Conservation (phyloP, 2,329 filamentous ascomycete species). For the Aspergillus udagawae region DNA sequence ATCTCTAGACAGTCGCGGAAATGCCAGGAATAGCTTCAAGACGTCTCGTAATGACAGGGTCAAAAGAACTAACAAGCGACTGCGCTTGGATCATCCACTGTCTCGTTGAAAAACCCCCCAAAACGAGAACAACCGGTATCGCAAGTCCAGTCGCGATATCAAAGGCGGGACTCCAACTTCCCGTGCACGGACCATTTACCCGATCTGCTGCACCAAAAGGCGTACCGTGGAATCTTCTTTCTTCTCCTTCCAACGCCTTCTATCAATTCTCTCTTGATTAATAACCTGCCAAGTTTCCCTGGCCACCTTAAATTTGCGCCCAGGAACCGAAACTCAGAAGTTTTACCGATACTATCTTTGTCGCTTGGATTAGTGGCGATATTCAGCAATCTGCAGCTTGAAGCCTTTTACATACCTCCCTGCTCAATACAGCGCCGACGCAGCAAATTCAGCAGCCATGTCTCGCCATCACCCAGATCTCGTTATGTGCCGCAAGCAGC, state of each 20-base stretch:
- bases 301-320: not conserved
- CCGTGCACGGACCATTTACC: constrained; percentile 29
- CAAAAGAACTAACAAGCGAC: not conserved
- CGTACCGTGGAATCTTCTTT: constrained; percentile 31
- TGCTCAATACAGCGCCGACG: not conserved
- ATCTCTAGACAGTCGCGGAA: not conserved
- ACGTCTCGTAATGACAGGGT: not conserved
- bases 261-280: not conserved
- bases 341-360: not conserved
- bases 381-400: not conserved
- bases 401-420: not conserved
- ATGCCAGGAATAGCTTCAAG: not conserved
- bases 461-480: constrained; percentile 96
- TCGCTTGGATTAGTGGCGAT: not conserved
- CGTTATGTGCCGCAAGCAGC: constrained; percentile 99
- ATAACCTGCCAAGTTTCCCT: not conserved
- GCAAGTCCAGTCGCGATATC: constrained; percentile 7
- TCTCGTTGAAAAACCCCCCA: not conserved
- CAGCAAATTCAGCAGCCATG: constrained; percentile 52
- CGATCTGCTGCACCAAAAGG: constrained; percentile 40
- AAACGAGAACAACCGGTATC: not conserved
- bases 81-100: not conserved
- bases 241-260: constrained; percentile 15
- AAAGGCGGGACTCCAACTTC: constrained; percentile 6
- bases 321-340: not conserved